Base-by-base conservation (phyloP, 2,329 filamentous ascomycete genomes). In the Calonectria henricotiae region DNA sequence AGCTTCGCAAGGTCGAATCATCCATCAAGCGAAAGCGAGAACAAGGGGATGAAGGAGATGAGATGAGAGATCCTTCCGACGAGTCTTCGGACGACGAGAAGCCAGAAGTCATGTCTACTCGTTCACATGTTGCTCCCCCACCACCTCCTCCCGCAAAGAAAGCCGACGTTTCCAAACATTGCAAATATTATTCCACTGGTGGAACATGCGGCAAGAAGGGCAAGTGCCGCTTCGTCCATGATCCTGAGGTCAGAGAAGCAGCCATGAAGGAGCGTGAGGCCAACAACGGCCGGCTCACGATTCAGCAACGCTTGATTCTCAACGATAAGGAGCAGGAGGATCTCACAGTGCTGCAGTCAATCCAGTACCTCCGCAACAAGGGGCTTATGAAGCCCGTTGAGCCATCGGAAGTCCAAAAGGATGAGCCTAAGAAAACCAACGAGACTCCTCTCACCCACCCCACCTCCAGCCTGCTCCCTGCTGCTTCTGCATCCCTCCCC, bases 141-240 rank as follows among this genome's bases (percentile, higher is more conserved):
- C 77, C 87, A 67, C 83, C 39, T 41, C 82, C 87, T 74, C 82
- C 87, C 73, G 80, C 87, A 71, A 85, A 88, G 80, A 86, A 88
- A 78, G 89, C 90, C 61, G 90, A 92, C 76, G 86, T 90, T 47
- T 86, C 88, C 62, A 89, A 88, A 73, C 90, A 92, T 77, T 92
- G 90, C 88, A 92, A 92, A 82, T 92, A 92, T 81, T 92, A 89
- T 79, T 91, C 90, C 44, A 92, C 90, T 63, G 90, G 90, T 74
- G 90, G 90, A 71, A 90, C 86, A 68, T 92, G 90, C 82, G 90
- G 90, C 63, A 92, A 92, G 86, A 91, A 91, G 87, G 89, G 89
- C 89, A 92, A 92, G 89, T 92, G 90, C 85, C 90, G 90, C 83
- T 92, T 92, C 82, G 89, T 91, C 73, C 90, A 92, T 80, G 90